A percentile compares a stretch with the other conserved stretches of the same genome.
Evolutionary conservation across 805 yeast species (phyloP).

Genomic region (Ogataea degrootiae): DNA sequence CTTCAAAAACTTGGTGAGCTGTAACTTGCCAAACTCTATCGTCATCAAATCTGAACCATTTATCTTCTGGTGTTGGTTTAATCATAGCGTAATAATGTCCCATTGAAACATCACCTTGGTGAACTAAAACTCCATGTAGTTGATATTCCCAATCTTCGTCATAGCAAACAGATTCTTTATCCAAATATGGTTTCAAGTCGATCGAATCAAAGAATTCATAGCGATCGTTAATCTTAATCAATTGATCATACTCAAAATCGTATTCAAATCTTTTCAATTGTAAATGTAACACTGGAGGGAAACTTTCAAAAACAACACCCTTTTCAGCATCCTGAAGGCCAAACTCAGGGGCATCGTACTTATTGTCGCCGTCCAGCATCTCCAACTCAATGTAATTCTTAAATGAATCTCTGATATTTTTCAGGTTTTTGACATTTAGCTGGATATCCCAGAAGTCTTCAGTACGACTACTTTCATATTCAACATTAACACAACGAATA

Average conservation of each 20-base stretch:
- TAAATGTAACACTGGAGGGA: constrained; percentile 90
- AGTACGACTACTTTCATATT: constrained; percentile 83
- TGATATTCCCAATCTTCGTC: constrained; percentile 70
- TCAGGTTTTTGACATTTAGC: constrained; percentile 82
- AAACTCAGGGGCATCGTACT: constrained; percentile 83
- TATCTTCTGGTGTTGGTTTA: constrained; percentile 63
- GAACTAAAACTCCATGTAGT: constrained; percentile 91
- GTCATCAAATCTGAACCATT: constrained; percentile 93
- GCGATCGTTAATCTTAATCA: constrained; percentile 88
- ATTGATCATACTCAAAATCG: constrained; percentile 81
- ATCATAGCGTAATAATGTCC: constrained; percentile 97
- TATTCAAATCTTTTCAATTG: constrained; percentile 94
- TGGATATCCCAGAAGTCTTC: constrained; percentile 99
- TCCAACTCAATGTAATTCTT: constrained; percentile 85
- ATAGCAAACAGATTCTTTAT: constrained; percentile 42
- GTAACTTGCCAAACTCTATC: constrained; percentile 90
- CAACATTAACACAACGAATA: constrained; percentile 87
- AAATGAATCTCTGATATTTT: constrained; percentile 69
- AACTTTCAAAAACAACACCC: constrained; percentile 86
- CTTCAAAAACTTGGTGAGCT: constrained; percentile 79
- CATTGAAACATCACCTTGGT: constrained; percentile 90
- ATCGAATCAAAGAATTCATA: constrained; percentile 83
- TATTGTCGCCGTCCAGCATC: constrained; percentile 88
- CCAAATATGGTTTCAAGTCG: constrained; percentile 76
- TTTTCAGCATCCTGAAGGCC: constrained; percentile 96